A percentile compares a stretch with the other conserved stretches of the same genome.
These are phyloP conservation scores for Hawksworthiomyces lignivorus DNA, from an alignment of 2,329 filamentous ascomycete species.

Conservation along the genomic window DNA sequence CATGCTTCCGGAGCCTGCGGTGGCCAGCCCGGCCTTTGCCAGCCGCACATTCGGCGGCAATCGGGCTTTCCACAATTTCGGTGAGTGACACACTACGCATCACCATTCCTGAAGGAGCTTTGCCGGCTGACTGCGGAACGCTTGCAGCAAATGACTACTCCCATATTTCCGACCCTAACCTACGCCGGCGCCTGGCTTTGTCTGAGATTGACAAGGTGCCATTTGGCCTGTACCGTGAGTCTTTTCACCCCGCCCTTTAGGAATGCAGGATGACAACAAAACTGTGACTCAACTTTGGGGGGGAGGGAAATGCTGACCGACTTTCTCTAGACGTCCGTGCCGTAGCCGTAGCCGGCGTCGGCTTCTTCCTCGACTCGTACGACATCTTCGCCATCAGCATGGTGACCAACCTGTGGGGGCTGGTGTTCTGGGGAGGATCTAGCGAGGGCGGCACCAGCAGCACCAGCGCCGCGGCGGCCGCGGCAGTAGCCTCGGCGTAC, in stretches of 20 bases:
- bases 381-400: conserved; percentile 76
- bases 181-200: conserved; percentile 66
- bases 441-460: too few relatives aligned
- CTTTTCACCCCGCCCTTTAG: too few relatives aligned
- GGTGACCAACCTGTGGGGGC: conserved; percentile 61
- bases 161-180: conserved; percentile 63
- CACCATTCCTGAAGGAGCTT: too few relatives aligned
- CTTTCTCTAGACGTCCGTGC: too few relatives aligned
- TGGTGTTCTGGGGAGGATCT: conserved; percentile 76
- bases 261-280: too few relatives aligned
- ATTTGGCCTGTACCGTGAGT: conserved; percentile 67
- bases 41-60: conserved; percentile 53
- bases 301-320: too few relatives aligned
- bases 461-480: conserved; percentile 23
- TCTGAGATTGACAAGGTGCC: conserved; percentile 74
- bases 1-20: conserved; percentile 33
- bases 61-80: conserved; percentile 64
- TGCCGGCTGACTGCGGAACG: not conserved
- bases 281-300: too few relatives aligned
- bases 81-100: too few relatives aligned
- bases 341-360: conserved; percentile 68
- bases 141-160: conserved; percentile 33
- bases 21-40: not conserved
- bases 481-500: conserved; percentile 27
- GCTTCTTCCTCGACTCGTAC: conserved; percentile 80